Base-by-base conservation (phyloP, 805 yeast species). In the Pichia kluyveri region DNA sequence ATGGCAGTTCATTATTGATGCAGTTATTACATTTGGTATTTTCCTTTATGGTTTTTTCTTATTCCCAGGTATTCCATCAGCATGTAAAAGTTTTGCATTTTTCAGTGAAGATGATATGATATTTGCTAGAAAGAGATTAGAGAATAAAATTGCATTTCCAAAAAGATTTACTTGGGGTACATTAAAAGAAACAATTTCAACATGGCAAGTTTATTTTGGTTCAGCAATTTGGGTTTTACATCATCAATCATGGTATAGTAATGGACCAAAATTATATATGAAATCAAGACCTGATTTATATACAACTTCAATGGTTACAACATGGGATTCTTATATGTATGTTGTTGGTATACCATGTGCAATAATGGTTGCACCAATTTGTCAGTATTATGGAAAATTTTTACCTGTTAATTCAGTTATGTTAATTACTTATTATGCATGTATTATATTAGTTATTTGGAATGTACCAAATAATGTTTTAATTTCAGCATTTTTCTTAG, bases 61-160 rank as follows among this genome's bases (percentile, higher is more conserved):
- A 55, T 65, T 80, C 51, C 89, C 88, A 10, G 88, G 87, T 43
- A 82, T 85, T 18, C 87, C 88, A 7, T 64, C 70, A 44, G 69
- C 71, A n/a, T 73, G 81, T 57, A 73, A 75, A 47, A 73, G 80
- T 4, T 30, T 30, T 30, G 60, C 73, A 23, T 77, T 71, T 55
- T 60, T 80, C 26, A 69, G 77, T 0, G 82, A 78, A 52, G 79
- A 76, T 40, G 85, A 80, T 50, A 76, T 77, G 41, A 66, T 71
- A 51, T 60, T 79, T 37, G 77, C 81, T 3, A 68, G 82, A 50
- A 60, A 58, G 40, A 62, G 79, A 52, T 59, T 74, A 55, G 56
- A 56, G 12, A 59, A 66, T 36, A 62, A 63, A 46, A 67, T 70
- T 34, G 60, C 65, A 2, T 26, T 46, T 8, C 37, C 54, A 52